phyloP scores from a whole-genome alignment of 106 monocot genomes.

The Dendrobium nobile region DNA sequence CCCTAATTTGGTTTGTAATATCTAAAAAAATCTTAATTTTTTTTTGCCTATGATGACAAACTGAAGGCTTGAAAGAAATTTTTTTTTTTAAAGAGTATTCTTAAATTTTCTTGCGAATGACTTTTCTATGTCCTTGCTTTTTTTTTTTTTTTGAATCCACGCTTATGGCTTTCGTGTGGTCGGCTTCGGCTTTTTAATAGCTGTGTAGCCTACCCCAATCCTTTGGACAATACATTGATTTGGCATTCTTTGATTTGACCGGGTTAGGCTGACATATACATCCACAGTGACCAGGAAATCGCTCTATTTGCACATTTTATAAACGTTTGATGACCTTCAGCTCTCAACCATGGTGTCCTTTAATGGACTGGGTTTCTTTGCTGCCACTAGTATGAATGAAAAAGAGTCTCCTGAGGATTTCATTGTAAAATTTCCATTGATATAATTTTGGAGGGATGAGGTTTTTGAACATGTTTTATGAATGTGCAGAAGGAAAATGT shows the following conservation, averaged over 20 bases:
- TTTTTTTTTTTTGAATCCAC: background rate
- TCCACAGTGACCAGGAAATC: background rate
- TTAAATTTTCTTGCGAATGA: background rate
- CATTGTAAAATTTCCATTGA: background rate
- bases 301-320: background rate
- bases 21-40: no score
- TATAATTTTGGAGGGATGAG: background rate
- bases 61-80: no score
- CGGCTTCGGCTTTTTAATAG: background rate
- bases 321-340: background rate
- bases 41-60: no score
- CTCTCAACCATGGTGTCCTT: background rate
- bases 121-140: no score
- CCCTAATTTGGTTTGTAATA: background rate
- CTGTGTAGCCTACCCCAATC: background rate
- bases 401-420: background rate
- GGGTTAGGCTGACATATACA: background rate
- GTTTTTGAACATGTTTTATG: no score
- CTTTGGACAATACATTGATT: background rate
- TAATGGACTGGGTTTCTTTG: background rate
- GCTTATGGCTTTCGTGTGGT: background rate
- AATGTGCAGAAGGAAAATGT: no score
- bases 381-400: background rate
- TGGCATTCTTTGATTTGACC: background rate
- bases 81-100: background rate